Evolutionary conservation across 495 filamentous ascomycete species (phyloP).

Genomic region (Hyaloscypha finlandica): DNA sequence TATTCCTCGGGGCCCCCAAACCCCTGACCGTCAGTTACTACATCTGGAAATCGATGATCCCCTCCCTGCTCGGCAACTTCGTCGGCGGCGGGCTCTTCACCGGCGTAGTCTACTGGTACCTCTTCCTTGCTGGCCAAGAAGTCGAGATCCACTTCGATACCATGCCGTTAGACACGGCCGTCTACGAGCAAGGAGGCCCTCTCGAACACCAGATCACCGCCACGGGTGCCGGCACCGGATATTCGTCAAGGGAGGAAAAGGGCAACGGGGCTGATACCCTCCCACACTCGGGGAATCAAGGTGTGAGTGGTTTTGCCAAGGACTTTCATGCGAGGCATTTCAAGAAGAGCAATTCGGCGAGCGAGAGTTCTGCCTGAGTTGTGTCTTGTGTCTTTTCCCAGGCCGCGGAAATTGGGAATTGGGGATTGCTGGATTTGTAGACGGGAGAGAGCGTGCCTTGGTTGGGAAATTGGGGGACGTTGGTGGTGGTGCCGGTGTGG

Average conservation of each 20-base stretch:
- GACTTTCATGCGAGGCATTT: conserved; percentile 18
- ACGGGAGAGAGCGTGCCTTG: background rate
- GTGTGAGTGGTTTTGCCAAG: conserved; percentile 17
- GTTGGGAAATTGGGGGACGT: background rate
- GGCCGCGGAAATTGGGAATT: background rate
- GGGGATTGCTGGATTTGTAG: background rate
- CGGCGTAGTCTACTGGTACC: conserved; percentile 53
- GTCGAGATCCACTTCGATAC: conserved; percentile 27
- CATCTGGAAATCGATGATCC: conserved; percentile 67
- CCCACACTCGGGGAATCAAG: conserved; percentile 16
- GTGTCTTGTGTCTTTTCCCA: background rate
- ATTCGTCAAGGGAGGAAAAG: conserved; percentile 1
- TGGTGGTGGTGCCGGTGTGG: background rate
- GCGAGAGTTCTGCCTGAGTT: conserved; percentile 26
- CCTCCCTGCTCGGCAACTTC: conserved; percentile 58
- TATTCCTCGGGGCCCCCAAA: conserved; percentile 52
- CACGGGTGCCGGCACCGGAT: conserved; percentile 17
- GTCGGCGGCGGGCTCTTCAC: conserved; percentile 56
- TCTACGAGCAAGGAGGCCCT: conserved; percentile 23
- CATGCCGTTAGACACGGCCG: conserved; percentile 15
- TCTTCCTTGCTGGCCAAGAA: conserved; percentile 40
- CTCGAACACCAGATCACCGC: conserved; percentile 15
- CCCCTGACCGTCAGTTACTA: conserved; percentile 53
- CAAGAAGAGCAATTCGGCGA: conserved; percentile 16
- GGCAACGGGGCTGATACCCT: background rate